Conservation (phyloP, 78 protist genomes). For the Chrysochromulina parva region DNA sequence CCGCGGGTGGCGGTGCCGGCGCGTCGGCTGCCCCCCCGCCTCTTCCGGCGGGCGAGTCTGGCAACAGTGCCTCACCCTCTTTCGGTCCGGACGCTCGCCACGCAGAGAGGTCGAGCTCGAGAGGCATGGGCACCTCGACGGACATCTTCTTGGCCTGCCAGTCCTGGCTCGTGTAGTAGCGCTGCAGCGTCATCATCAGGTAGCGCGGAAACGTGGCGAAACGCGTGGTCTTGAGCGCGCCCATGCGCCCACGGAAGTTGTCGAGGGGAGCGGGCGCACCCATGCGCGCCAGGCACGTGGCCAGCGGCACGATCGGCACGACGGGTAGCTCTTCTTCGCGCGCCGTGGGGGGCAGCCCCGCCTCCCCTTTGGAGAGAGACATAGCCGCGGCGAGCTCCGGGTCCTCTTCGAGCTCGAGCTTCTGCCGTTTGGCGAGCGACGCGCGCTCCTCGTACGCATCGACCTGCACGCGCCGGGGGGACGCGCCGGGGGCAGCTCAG, state of each 20-base stretch:
- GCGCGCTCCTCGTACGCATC: neutral
- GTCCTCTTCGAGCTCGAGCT: neutral
- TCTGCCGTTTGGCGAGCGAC: conserved; percentile 12
- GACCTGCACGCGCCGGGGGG: neutral
- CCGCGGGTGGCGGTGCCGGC: neutral
- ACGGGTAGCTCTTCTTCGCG: neutral
- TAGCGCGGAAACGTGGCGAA: conserved; percentile 76
- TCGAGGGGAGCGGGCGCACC: conserved; percentile 55
- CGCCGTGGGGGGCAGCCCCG: no score
- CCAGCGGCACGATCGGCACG: conserved; percentile 59
- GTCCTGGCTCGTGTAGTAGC: conserved; percentile 68
- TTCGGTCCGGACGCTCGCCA: conserved; percentile 58
- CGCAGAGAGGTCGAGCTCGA: conserved; percentile 59
- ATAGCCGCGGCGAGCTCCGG: no score
- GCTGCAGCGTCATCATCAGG: conserved; percentile 68
- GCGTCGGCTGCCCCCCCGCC: neutral
- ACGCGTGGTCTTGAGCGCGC: conserved; percentile 54
- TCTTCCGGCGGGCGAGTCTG: conserved; percentile 13
- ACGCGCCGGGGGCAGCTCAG: no score
- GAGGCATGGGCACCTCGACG: conserved; percentile 72
- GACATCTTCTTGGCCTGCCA: conserved; percentile 80
- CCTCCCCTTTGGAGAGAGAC: no score
- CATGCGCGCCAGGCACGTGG: conserved; percentile 36
- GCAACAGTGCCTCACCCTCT: conserved; percentile 61
- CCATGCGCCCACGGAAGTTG: conserved; percentile 43